These are phyloP conservation scores for Flueggea neowawraea DNA, from an alignment of 441 rosid species.

Conservation along the genomic window DNA sequence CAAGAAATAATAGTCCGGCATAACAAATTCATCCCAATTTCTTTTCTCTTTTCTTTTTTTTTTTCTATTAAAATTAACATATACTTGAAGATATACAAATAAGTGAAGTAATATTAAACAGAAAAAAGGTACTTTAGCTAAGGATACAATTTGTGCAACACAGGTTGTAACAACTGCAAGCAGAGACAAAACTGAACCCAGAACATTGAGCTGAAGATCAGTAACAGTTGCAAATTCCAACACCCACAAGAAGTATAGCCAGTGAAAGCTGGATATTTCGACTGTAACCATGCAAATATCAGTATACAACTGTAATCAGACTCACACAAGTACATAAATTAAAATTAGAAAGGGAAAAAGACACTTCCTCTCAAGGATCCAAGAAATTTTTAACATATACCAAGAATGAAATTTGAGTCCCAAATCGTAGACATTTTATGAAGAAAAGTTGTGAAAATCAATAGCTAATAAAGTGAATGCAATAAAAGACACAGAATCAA, in stretches of 20 bases:
- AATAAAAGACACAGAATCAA: too few species aligned
- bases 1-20: too few species aligned
- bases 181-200: conserved; percentile 87
- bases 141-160: conserved; percentile 98
- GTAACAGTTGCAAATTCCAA: conserved; percentile 98
- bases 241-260: conserved; percentile 85
- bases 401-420: too few species aligned
- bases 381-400: too few species aligned
- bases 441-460: too few species aligned
- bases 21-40: too few species aligned
- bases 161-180: conserved; percentile 95
- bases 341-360: not conserved
- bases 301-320: conserved; percentile 12
- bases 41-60: not conserved
- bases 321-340: not conserved
- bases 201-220: conserved; percentile 93
- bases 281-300: conserved; percentile 49
- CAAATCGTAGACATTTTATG: too few species aligned
- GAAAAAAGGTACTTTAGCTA: conserved; percentile 12
- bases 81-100: too few species aligned
- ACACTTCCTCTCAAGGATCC: too few species aligned
- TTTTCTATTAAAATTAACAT: not conserved
- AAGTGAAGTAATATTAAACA: conserved; percentile 3
- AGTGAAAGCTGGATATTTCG: conserved; percentile 78
- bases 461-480: too few species aligned